Base-by-base conservation (phyloP, 345 rosid genomes). In the Luvunga scandens region DNA sequence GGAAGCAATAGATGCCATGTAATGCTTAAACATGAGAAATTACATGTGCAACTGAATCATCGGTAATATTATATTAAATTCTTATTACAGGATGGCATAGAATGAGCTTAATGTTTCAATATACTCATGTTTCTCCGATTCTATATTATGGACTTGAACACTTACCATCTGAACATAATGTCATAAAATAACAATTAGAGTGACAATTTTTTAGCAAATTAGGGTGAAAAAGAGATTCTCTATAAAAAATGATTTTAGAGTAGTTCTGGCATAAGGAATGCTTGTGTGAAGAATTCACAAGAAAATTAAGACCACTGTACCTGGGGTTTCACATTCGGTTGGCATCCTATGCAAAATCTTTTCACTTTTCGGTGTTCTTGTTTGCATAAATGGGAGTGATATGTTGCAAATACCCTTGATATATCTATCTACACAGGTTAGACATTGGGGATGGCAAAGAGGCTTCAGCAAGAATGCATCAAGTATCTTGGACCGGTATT, bases 401-500 rank as follows among this genome's bases (percentile, higher is more conserved):
- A 39, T 33, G 76, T 50, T 71, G 36, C 42, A 63, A 78, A 64
- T 14, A 9, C 38, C 16, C 45, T 57, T 61, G 45, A 45, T 60
- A 55, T 45, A 33, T 36, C 45, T 79, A 39, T 71, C 71, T 25
- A 55, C 27, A 22, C 61, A 85, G 84, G 84, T 81, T 86, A 85
- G 88, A 83, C 68, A 42, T 83, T 68, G 88, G 88, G 73, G 83
- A 81, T 36, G 88, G 88, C 74, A 86, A 61, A 70, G 83, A 79
- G 79, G 83, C 83, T 83, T 39, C 79, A 79, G 38, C 76, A 73
- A 79, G 81, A 85, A 65, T 77, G 82, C 77, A 83, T 83, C 22
- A 81, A 86, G 62, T 86, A 83, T 77, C 84, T 86, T 50, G 88
- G 84, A 72, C 88, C 85, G 57, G 88, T 85, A 73, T 53, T 57